Percentiles rank a stretch among this genome's conserved stretches.
These are phyloP conservation scores for Metschnikowia hibisci DNA, from an alignment of 805 yeast genomes.

Conservation along the genomic window DNA sequence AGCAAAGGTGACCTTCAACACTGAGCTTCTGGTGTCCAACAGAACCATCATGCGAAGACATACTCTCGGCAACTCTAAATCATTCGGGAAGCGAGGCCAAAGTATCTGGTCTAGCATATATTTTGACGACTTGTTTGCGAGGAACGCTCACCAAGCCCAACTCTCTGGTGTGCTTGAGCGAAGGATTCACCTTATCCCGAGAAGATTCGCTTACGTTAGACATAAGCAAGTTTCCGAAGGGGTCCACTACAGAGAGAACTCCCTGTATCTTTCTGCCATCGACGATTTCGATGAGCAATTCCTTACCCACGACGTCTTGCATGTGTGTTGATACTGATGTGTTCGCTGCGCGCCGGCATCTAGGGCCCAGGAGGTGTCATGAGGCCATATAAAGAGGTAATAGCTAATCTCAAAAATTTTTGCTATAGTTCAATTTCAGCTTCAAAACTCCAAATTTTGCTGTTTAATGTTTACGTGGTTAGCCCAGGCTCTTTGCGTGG, in stretches of 20 bases:
- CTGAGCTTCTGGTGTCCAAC: not conserved
- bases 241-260: constrained; percentile 37
- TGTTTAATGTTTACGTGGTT: not conserved
- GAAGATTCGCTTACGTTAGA: constrained; percentile 34
- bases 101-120: constrained; percentile 5
- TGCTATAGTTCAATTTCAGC: too few relatives aligned
- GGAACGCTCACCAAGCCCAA: constrained; percentile 28
- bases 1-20: not conserved
- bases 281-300: constrained; percentile 23
- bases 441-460: too few relatives aligned
- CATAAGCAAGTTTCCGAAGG: constrained; percentile 39
- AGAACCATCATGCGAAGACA: not conserved
- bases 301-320: constrained; percentile 29
- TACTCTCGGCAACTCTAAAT: not conserved
- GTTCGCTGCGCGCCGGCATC: not conserved
- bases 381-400: too few relatives aligned
- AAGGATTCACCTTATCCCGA: constrained; percentile 22
- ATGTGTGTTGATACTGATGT: not conserved
- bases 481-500: not conserved
- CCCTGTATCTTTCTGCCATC: constrained; percentile 38
- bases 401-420: not conserved
- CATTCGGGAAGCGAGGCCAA: constrained; percentile 1
- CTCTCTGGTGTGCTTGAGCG: constrained; percentile 22
- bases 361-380: not conserved
- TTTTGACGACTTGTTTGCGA: constrained; percentile 15